phyloP scores from a whole-genome alignment of 345 rosid genomes.

The Diplotaxis tenuifolia region DNA sequence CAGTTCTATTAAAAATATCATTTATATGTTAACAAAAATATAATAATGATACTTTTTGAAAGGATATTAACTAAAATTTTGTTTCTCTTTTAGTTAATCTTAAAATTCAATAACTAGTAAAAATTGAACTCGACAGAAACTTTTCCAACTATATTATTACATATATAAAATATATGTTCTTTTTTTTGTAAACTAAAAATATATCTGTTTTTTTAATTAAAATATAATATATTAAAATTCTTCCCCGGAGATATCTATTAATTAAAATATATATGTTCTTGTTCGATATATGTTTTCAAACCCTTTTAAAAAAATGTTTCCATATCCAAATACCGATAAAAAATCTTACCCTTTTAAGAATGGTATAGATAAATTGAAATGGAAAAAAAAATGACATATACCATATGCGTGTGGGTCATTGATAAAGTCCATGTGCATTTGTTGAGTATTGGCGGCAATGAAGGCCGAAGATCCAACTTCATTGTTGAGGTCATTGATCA shows the following conservation, averaged over 20 bases:
- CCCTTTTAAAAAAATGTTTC: background rate
- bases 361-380: background rate
- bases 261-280: background rate
- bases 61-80: background rate
- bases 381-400: conserved; percentile 31
- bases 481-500: conserved; percentile 52
- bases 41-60: background rate
- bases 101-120: background rate
- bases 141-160: background rate
- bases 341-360: background rate
- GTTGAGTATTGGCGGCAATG: conserved; percentile 50
- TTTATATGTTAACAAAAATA: background rate
- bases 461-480: conserved; percentile 56
- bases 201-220: no score
- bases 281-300: background rate
- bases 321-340: background rate
- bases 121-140: background rate
- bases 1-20: background rate
- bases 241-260: no score
- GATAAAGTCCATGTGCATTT: conserved; percentile 61
- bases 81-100: background rate
- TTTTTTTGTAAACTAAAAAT: no score
- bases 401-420: conserved; percentile 62
- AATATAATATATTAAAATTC: no score
- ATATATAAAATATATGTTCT: background rate